Base-by-base conservation (phyloP, 345 rosid species). In the Camelina neglecta region DNA sequence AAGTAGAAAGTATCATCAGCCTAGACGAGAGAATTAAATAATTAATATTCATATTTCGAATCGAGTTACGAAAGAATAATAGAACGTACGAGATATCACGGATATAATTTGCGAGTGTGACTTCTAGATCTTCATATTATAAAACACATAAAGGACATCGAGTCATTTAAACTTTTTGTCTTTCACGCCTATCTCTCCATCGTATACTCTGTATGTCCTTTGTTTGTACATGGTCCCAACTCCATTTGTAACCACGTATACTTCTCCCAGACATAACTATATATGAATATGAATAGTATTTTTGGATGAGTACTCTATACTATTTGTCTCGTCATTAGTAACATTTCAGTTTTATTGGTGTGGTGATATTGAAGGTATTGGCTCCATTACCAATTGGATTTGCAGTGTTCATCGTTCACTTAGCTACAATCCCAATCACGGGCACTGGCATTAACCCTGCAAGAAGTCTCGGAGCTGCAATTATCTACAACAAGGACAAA, bases 401-500 rank as follows among this genome's bases (percentile, higher is more conserved):
- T 79, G 97, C 98, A 5, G 98, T 93, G 72, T 93, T 93, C 83
- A 93, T 91, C 77, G 98, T 93, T 75, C 98, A 93, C 75, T 79
- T 93, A 35, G 97, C 93, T 50, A 93, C 98, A 23, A 93, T 93
- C 26, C 98, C 98, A 20, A 79, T 93, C 80, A 89, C 97, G n/a
- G 98, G 98, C 6, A 91, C 97, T 21, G 97, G 98, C 38, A 93
- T 93, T 79, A 93, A 93, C 88, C 98, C 98, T 10, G 98, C 98
- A 4, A 85, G 98, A 83, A 93, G 98, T 69, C 86, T 93, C 1
- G 98, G 98, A 58, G 97, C 98, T 76, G 98, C 98, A 26, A 90
- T 91, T 42, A 91, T 93, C 76, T 87, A 76, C 84, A 87, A 88
- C 89, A 12, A 81, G 29, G 86, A 85, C 6, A 80, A 93, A 70